Percentiles rank a stretch among this genome's conserved stretches.
These are phyloP conservation scores for Nigrospora osmanthi DNA, from an alignment of 2,329 filamentous ascomycete genomes.

Conservation along the genomic window DNA sequence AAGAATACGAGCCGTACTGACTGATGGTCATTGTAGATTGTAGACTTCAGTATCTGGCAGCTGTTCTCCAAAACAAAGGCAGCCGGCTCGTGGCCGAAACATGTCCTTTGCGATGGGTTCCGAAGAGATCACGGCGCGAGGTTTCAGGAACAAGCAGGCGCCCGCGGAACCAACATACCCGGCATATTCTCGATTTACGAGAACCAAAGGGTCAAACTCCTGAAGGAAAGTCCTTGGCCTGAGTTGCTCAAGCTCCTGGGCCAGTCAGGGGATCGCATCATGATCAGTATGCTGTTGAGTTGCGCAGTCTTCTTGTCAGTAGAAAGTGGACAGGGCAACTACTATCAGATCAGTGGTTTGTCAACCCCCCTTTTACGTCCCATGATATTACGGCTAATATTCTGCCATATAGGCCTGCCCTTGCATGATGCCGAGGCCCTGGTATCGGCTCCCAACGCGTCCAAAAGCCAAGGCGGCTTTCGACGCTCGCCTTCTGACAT, in stretches of 20 bases:
- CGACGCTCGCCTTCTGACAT: constrained; percentile 48
- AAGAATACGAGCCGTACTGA: not conserved
- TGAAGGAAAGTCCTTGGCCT: constrained; percentile 70
- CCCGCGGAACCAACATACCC: constrained; percentile 42
- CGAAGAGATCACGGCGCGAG: constrained; percentile 35
- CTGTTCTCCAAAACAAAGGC: constrained; percentile 56
- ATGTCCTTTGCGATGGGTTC: constrained; percentile 81
- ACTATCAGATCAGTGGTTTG: constrained; percentile 70
- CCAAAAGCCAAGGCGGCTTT: not conserved
- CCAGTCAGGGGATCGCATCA: constrained; percentile 64
- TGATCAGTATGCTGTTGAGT: constrained; percentile 70
- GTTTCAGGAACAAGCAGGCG: constrained; percentile 16
- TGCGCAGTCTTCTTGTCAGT: constrained; percentile 68
- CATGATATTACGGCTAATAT: constrained; percentile 4
- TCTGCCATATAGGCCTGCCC: constrained; percentile 32
- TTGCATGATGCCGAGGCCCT: constrained; percentile 36
- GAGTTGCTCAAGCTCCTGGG: constrained; percentile 69
- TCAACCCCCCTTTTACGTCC: constrained; percentile 16
- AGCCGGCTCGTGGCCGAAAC: constrained; percentile 47
- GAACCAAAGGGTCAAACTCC: constrained; percentile 60
- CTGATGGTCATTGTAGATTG: constrained; percentile 41
- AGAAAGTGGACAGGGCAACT: constrained; percentile 52
- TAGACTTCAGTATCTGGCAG: constrained; percentile 71
- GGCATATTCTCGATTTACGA: constrained; percentile 56
- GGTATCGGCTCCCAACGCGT: not conserved